These are phyloP conservation scores for Vigna radiata DNA, from an alignment of 306 rosid species.

Conservation along the genomic window DNA sequence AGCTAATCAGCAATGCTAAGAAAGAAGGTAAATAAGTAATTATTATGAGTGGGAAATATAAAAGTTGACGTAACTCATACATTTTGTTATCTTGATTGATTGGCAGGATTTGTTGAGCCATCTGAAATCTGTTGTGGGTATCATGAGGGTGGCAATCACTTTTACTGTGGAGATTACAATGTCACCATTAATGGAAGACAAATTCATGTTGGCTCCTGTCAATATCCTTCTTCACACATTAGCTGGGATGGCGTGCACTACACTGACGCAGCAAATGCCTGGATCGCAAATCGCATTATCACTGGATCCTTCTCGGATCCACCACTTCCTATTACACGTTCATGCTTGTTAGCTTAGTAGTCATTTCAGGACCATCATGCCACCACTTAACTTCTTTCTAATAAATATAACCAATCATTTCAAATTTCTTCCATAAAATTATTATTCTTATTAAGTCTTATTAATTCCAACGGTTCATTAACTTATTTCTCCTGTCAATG, in stretches of 20 bases:
- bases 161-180: constrained; percentile 65
- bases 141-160: constrained; percentile 56
- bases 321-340: constrained; percentile 52
- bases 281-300: constrained; percentile 65
- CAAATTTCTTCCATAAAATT: too few relatives aligned
- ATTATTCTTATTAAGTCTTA: too few relatives aligned
- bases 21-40: constrained; percentile 49
- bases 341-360: constrained; percentile 49
- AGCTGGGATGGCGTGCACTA: constrained; percentile 98
- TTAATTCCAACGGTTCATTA: too few relatives aligned
- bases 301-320: constrained; percentile 75
- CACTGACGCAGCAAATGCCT: constrained; percentile 79
- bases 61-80: neutral
- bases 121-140: constrained; percentile 74
- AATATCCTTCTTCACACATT: constrained; percentile 68
- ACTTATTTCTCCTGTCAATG: too few relatives aligned
- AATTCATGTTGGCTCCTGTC: constrained; percentile 63
- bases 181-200: constrained; percentile 59
- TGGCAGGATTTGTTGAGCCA: constrained; percentile 69
- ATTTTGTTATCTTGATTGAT: neutral
- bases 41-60: neutral
- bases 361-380: too few relatives aligned
- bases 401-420: too few relatives aligned
- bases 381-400: too few relatives aligned
- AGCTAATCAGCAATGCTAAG: constrained; percentile 61